These are phyloP conservation scores for Solanum hybrid DNA, from an alignment of 305 asterid genomes.

Conservation along the genomic window DNA sequence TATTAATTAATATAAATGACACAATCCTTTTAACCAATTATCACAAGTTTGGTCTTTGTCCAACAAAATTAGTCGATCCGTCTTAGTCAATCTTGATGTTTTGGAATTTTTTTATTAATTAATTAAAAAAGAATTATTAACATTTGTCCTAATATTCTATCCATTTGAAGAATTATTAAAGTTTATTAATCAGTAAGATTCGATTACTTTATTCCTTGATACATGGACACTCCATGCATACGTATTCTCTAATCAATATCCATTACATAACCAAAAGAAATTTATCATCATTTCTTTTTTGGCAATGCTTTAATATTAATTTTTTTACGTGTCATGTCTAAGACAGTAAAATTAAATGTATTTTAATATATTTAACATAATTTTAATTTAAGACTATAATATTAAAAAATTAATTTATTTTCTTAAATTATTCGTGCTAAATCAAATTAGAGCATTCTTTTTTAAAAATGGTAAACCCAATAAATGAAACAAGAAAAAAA, in stretches of 20 bases:
- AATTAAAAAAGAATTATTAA: background rate
- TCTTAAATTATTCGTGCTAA: too few species aligned
- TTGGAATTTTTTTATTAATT: background rate
- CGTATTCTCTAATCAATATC: background rate
- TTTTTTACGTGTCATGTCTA: too few species aligned
- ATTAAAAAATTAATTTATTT: too few species aligned
- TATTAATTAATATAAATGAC: too few species aligned
- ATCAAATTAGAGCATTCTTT: too few species aligned
- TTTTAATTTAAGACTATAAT: too few species aligned
- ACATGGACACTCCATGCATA: background rate
- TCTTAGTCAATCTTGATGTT: background rate
- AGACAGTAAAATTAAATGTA: too few species aligned
- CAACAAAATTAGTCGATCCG: background rate
- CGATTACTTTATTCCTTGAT: background rate
- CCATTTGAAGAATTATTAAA: background rate
- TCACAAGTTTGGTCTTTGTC: background rate
- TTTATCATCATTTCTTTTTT: too few species aligned
- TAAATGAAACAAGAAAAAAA: background rate
- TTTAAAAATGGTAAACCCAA: background rate
- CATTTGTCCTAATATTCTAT: background rate
- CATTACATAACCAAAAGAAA: background rate
- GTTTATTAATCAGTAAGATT: background rate
- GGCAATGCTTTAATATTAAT: too few species aligned
- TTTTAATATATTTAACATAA: too few species aligned
- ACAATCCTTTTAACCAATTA: background rate